phyloP scores from a whole-genome alignment of 169 alveolate species.

The Eimeria acervulina region DNA sequence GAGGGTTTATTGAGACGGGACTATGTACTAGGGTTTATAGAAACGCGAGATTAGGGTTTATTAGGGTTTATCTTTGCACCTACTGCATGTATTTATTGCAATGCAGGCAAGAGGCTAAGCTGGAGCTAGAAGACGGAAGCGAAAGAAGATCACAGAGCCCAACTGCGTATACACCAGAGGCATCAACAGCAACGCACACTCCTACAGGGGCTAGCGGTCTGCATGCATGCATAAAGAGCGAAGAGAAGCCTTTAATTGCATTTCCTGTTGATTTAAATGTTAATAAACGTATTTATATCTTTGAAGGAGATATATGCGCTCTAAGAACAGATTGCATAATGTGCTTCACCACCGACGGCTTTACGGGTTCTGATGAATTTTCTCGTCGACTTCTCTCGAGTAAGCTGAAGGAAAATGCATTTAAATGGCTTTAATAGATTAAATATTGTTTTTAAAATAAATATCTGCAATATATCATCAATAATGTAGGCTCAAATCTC shows the following conservation, averaged over 20 bases:
- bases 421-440: no score
- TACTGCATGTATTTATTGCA: neutral
- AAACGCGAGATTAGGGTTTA: no score
- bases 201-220: neutral
- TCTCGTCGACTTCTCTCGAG: neutral
- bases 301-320: slow-evolving; percentile 35
- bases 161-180: neutral
- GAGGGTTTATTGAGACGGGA: no score
- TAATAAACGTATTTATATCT: neutral
- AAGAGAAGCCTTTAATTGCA: neutral
- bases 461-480: no score
- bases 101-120: slow-evolving; percentile 37
- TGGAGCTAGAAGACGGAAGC: neutral
- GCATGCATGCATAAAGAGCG: neutral
- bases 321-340: slow-evolving; percentile 15
- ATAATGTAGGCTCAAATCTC: no score
- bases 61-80: neutral
- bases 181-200: slow-evolving; percentile 32
- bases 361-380: slow-evolving; percentile 28
- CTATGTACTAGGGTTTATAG: no score
- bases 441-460: no score
- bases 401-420: neutral
- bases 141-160: neutral
- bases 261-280: slow-evolving; percentile 1
- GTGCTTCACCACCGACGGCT: slow-evolving; percentile 46